Percentiles rank a stretch among this genome's conserved stretches.
These are phyloP conservation scores for Exidia glandulosa DNA, from an alignment of 768 basidiomycete species.

Conservation along the genomic window DNA sequence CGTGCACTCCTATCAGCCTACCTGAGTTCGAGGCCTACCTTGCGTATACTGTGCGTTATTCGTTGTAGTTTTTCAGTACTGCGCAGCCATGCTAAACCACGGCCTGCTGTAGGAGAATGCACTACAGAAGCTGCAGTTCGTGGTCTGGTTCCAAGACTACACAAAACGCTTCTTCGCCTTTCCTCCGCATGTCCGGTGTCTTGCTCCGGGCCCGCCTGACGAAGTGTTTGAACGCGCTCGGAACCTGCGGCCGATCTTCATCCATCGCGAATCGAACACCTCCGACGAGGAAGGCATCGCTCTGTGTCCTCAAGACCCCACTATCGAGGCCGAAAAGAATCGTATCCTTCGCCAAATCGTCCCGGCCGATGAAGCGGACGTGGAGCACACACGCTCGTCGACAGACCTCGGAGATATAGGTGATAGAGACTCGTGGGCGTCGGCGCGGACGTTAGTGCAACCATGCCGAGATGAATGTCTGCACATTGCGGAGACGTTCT, in stretches of 20 bases:
- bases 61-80: no score
- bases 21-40: constrained; percentile 18
- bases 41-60: constrained; percentile 2
- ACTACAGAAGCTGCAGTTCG: constrained; percentile 24
- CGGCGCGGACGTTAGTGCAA: neutral
- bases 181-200: constrained; percentile 9
- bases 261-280: neutral
- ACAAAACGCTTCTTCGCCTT: constrained; percentile 22
- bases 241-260: constrained; percentile 1
- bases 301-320: neutral
- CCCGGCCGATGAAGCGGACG: neutral
- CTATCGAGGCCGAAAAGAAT: neutral
- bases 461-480: constrained; percentile 17
- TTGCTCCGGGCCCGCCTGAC: constrained; percentile 4
- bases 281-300: neutral
- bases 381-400: neutral
- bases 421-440: neutral
- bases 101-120: constrained; percentile 16
- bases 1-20: constrained; percentile 23
- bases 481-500: constrained; percentile 16
- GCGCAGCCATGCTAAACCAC: neutral
- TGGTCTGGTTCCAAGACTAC: constrained; percentile 30
- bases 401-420: no score
- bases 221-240: neutral
- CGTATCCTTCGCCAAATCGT: neutral